Conservation (phyloP, 306 rosid species). For the Pyrus pyrifolia region DNA sequence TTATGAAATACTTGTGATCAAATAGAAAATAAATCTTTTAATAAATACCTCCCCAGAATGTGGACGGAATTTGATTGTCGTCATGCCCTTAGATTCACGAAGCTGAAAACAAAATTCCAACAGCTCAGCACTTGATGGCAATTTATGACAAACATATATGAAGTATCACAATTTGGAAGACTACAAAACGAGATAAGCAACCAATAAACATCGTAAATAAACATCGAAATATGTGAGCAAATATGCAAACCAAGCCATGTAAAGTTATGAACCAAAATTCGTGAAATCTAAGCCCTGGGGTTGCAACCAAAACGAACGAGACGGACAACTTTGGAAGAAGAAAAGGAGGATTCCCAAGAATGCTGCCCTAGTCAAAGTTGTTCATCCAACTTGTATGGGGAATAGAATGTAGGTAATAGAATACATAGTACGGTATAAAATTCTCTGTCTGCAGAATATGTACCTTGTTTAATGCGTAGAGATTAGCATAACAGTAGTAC, state of each 20-base stretch:
- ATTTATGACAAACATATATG: neutral
- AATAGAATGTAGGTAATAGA: neutral
- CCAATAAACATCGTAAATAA: neutral
- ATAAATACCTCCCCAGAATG: slow-evolving; percentile 89
- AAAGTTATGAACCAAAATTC: neutral
- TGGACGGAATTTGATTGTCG: slow-evolving; percentile 94
- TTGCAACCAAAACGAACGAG: neutral
- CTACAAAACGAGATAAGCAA: neutral
- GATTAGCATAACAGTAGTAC: slow-evolving; percentile 97
- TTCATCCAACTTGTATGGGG: neutral
- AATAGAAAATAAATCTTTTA: slow-evolving; percentile 5
- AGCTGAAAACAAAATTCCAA: slow-evolving; percentile 53
- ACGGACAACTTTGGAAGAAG: neutral
- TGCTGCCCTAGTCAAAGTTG: neutral
- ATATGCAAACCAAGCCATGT: neutral
- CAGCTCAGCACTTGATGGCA: slow-evolving; percentile 12
- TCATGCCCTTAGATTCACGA: slow-evolving; percentile 96
- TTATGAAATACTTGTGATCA: neutral
- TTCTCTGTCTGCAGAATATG: slow-evolving; percentile 6
- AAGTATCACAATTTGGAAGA: neutral
- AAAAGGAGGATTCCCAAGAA: neutral
- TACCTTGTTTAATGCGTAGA: slow-evolving; percentile 88
- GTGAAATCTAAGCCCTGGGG: neutral
- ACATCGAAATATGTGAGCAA: neutral
- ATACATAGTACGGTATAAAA: neutral